These are phyloP conservation scores for Zasmidium cellare DNA, from an alignment of 2,329 filamentous ascomycete species.

Conservation along the genomic window DNA sequence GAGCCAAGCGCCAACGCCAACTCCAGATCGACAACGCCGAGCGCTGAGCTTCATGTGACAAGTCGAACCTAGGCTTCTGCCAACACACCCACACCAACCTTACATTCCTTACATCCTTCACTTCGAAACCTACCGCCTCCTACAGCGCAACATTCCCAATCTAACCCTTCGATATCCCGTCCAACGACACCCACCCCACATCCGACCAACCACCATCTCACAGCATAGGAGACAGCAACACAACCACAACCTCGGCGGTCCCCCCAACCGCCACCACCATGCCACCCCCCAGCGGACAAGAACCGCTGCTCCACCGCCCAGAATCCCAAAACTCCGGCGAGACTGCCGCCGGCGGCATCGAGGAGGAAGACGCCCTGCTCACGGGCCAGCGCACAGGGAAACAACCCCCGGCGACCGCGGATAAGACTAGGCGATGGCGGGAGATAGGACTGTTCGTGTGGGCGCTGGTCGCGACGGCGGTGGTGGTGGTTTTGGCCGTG, in stretches of 20 bases:
- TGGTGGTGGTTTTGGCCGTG: conserved; percentile 78
- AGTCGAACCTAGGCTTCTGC: not conserved
- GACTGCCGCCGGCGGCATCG: conserved; percentile 50
- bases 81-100: not conserved
- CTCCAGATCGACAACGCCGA: not conserved
- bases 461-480: conserved; percentile 77
- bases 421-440: conserved; percentile 59
- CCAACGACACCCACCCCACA: not conserved
- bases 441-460: conserved; percentile 78
- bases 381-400: conserved; percentile 51
- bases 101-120: not conserved
- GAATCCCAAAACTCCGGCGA: conserved; percentile 59
- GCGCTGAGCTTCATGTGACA: not conserved
- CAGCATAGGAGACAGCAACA: not conserved
- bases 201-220: not conserved
- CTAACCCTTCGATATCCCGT: not conserved
- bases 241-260: not conserved
- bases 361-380: conserved; percentile 61
- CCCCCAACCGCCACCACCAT: conserved; percentile 4
- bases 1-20: too few relatives aligned
- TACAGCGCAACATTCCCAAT: not conserved
- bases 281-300: conserved; percentile 44
- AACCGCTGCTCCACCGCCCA: conserved; percentile 54
- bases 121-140: not conserved
- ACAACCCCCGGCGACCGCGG: conserved; percentile 40